Conservation (phyloP, 352 stramenopile genomes). For the Pythium coloratum region DNA sequence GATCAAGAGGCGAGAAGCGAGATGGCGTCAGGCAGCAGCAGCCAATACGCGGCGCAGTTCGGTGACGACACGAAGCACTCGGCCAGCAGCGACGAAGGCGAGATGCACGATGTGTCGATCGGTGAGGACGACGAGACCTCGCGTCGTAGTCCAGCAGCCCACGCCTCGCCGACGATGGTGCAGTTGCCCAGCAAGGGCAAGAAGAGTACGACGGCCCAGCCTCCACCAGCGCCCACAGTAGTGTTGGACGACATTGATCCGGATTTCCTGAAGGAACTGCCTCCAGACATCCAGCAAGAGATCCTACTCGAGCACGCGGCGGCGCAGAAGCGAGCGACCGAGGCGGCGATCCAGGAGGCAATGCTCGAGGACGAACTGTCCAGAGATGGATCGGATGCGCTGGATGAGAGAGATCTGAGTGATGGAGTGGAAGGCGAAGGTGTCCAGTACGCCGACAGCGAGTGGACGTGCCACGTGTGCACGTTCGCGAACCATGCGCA, state of each 20-base stretch:
- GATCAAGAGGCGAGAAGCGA: neutral
- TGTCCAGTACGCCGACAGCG: neutral
- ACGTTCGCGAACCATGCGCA: constrained; percentile 81
- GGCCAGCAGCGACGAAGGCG: constrained; percentile 14
- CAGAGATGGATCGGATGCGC: neutral
- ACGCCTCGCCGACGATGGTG: constrained; percentile 21
- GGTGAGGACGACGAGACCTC: constrained; percentile 19
- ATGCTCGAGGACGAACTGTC: neutral
- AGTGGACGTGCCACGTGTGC: constrained; percentile 73
- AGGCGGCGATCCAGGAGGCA: constrained; percentile 27
- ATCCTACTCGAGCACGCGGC: constrained; percentile 33
- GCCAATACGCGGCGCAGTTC: neutral
- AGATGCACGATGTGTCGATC: constrained; percentile 26
- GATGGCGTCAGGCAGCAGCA: neutral
- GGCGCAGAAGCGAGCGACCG: constrained; percentile 26
- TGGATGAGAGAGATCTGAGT: neutral
- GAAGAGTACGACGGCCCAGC: neutral
- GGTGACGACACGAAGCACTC: neutral
- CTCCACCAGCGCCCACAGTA: neutral
- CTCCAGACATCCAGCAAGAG: constrained; percentile 56
- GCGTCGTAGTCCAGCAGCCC: neutral
- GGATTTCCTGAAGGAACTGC: constrained; percentile 52
- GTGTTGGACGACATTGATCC: constrained; percentile 38
- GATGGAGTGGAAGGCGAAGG: neutral
- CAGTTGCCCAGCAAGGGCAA: constrained; percentile 15